Percentiles rank a stretch among this genome's conserved stretches.
Evolutionary conservation across 768 basidiomycete genomes (phyloP).

Genomic region (Phanerochaete sordida): DNA sequence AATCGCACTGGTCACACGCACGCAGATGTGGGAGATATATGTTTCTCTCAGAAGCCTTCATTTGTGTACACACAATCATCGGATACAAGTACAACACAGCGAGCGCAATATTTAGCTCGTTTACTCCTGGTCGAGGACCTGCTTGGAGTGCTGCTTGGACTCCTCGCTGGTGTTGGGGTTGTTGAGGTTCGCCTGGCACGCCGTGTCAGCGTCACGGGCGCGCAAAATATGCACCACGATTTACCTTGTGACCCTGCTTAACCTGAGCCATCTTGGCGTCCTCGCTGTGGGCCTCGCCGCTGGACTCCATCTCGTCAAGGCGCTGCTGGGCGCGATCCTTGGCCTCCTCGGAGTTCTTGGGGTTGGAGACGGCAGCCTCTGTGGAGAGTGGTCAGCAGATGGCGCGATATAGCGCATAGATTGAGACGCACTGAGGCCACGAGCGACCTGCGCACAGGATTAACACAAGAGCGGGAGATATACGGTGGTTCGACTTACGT

Average conservation of each 20-base stretch:
- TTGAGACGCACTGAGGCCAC: constrained; percentile 7
- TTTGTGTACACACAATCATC: too few species aligned
- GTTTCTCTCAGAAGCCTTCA: too few species aligned
- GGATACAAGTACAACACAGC: too few species aligned
- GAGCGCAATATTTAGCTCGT: too few species aligned
- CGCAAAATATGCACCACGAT: not conserved
- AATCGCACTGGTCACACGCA: too few species aligned
- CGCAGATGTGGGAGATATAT: too few species aligned
- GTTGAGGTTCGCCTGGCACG: constrained; percentile 14
- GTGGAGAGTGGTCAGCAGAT: not conserved
- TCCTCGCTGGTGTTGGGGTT: constrained; percentile 21
- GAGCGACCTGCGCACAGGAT: not conserved
- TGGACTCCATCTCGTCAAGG: constrained; percentile 11
- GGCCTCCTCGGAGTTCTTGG: constrained; percentile 17
- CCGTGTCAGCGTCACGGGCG: not conserved
- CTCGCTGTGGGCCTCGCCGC: not conserved
- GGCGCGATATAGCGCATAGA: not conserved
- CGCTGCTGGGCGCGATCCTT: constrained; percentile 19
- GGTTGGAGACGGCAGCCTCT: constrained; percentile 21
- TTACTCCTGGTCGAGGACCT: constrained; percentile 13
- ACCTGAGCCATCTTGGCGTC: constrained; percentile 5
- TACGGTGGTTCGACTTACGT: not conserved
- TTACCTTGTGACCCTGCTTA: constrained; percentile 8
- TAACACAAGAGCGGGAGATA: not conserved
- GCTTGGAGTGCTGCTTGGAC: constrained; percentile 21